Base-by-base conservation (phyloP, 352 stramenopile genomes). In the Phytopythium oedochilum region DNA sequence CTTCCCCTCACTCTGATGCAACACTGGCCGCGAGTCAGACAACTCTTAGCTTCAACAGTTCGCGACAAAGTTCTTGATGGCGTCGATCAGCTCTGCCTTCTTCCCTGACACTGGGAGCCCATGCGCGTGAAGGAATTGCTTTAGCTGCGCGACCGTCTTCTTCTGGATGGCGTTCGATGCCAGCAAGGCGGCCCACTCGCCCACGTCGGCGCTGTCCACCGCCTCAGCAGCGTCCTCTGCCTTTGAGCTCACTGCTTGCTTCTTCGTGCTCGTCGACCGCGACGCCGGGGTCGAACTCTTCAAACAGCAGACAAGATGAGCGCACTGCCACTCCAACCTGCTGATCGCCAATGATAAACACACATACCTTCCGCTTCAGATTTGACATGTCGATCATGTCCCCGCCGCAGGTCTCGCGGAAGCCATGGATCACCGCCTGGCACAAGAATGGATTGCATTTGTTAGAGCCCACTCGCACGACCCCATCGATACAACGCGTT, bases 131-230 rank as follows among this genome's bases (percentile, higher is more conserved):
- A 91, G 60, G 31, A 94, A 91, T 1, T 60, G 70, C 44, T 92
- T 91, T 52, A 94, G 60, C 56, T 91, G 69, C 40, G 64, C 54
- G 0, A 94, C 64, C 0, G 75, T 89, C 53, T 91, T 92, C 70
- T 89, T 92, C 38, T 86, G 70, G 23, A 92, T 77, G 2, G 62
- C 54, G 42, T 79, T 67, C 15, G 69, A 74, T 5, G 67, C 55
- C 5, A 83, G 59, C 20, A 92, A 69, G 3, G 57, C 57, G 1
- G 55, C 48, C 81, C 82, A 94, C 28, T 78, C 64, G 17, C 63
- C 59, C 49, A 75, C 80, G 59, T 81, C 68, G 17, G 79, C 71
- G 18, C 60, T 65, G 28, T 83, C 72, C 36, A 57, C 66, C 26
- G 65, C 69, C 22, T 65, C 60, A 10, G 61, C 59, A 6, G 40